Conservation (phyloP, 441 rosid genomes). For the Gossypium gossypioides region DNA sequence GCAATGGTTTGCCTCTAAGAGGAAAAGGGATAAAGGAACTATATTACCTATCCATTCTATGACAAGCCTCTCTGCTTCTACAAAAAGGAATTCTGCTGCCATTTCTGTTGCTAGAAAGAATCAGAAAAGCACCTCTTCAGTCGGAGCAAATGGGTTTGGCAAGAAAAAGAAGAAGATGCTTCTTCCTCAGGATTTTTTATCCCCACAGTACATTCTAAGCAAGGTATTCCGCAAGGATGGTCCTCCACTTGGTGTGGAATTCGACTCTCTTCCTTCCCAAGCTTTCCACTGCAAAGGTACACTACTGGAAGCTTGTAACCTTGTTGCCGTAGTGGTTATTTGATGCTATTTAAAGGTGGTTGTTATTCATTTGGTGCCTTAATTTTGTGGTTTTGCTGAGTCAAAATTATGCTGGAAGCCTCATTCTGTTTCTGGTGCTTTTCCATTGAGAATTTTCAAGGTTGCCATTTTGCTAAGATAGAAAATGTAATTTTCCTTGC, state of each 20-base stretch:
- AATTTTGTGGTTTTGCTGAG: slow-evolving; percentile 2
- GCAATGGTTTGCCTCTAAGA: slow-evolving; percentile 63
- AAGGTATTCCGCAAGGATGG: slow-evolving; percentile 85
- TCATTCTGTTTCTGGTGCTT: neutral
- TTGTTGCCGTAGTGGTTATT: neutral
- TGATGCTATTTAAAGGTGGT: neutral
- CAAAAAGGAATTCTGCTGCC: slow-evolving; percentile 16
- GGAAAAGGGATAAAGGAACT: slow-evolving; percentile 37
- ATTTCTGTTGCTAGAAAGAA: slow-evolving; percentile 14
- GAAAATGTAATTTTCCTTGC: neutral
- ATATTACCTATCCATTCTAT: slow-evolving; percentile 11
- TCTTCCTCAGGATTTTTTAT: slow-evolving; percentile 40
- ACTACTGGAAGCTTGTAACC: neutral
- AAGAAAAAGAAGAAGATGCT: slow-evolving; percentile 16
- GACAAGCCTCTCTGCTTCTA: slow-evolving; percentile 13
- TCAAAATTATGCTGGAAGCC: neutral
- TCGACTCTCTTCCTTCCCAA: slow-evolving; percentile 47
- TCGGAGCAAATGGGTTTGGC: slow-evolving; percentile 15
- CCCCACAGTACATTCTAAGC: slow-evolving; percentile 49
- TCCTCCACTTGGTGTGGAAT: slow-evolving; percentile 65
- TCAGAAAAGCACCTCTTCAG: slow-evolving; percentile 14
- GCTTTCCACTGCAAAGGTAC: slow-evolving; percentile 32
- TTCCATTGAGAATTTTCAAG: neutral
- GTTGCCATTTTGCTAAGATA: neutral
- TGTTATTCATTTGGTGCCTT: neutral